phyloP scores from a whole-genome alignment of 768 basidiomycete species.

The Russula griseocarnosa region DNA sequence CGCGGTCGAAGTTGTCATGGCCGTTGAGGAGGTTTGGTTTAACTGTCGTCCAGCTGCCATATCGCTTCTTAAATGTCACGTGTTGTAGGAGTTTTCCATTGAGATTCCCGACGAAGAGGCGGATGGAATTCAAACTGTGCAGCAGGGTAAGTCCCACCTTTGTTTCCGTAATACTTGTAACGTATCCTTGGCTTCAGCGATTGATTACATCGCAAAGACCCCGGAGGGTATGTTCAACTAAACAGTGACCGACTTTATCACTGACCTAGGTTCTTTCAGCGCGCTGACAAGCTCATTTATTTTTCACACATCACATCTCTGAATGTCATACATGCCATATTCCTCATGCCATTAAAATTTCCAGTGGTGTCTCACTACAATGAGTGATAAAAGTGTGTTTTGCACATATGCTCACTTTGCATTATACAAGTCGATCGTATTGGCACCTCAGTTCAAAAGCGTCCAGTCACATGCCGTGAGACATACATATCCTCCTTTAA shows the following conservation, averaged over 20 bases:
- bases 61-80: constrained; percentile 11
- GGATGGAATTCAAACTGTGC: constrained; percentile 87
- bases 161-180: constrained; percentile 22
- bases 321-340: constrained; percentile 6
- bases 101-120: constrained; percentile 98
- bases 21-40: constrained; percentile 78
- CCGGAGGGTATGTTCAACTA: constrained; percentile 59
- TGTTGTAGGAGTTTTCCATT: constrained; percentile 82
- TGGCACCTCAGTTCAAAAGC: not conserved
- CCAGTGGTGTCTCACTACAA: not conserved
- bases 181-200: constrained; percentile 48
- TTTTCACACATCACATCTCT: constrained; percentile 1
- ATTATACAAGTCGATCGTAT: not conserved
- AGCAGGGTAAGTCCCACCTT: constrained; percentile 61
- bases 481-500: not conserved
- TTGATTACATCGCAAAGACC: constrained; percentile 92
- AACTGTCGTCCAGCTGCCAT: not conserved
- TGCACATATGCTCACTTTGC: not conserved
- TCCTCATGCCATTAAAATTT: constrained; percentile 1
- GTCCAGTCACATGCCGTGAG: constrained; percentile 5
- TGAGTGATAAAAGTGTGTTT: not conserved
- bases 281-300: constrained; percentile 17
- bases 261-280: constrained; percentile 7
- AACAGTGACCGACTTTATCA: not conserved
- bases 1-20: constrained; percentile 98